phyloP scores from a whole-genome alignment of 2,329 filamentous ascomycete genomes.

The Neoascochyta sp. region DNA sequence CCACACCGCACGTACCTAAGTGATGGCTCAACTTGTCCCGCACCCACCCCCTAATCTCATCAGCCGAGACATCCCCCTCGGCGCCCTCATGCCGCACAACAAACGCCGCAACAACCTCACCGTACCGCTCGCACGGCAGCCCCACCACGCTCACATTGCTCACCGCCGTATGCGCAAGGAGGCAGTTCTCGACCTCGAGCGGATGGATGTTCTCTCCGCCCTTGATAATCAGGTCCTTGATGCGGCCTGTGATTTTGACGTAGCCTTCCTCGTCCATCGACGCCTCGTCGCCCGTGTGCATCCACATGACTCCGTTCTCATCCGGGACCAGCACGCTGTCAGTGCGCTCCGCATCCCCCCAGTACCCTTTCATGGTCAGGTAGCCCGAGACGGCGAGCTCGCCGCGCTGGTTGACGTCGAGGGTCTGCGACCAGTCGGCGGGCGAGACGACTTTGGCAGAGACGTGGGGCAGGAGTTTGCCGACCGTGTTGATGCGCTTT shows the following conservation, averaged over 20 bases:
- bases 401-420: conserved; percentile 65
- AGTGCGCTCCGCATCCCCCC: conserved; percentile 67
- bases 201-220: conserved; percentile 97
- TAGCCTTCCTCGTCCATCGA: conserved; percentile 79
- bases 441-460: conserved; percentile 72
- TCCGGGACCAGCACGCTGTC: conserved; percentile 62
- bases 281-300: conserved; percentile 90
- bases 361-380: conserved; percentile 88
- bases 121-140: conserved; percentile 74
- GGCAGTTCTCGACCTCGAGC: conserved; percentile 83
- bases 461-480: conserved; percentile 80
- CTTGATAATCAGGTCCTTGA: conserved; percentile 93
- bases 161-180: conserved; percentile 68
- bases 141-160: conserved; percentile 80
- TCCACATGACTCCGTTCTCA: conserved; percentile 65
- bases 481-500: conserved; percentile 72
- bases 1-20: conserved; percentile 51
- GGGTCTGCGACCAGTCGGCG: conserved; percentile 53
- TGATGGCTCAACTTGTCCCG: conserved; percentile 67
- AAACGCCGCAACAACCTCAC: conserved; percentile 84
- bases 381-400: conserved; percentile 85
- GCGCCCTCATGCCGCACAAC: conserved; percentile 53
- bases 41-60: conserved; percentile 70
- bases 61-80: conserved; percentile 46
- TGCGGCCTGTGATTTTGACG: conserved; percentile 81